Conservation (phyloP, 2,329 filamentous ascomycete species). For the Phyllosticta citrichinensis region DNA sequence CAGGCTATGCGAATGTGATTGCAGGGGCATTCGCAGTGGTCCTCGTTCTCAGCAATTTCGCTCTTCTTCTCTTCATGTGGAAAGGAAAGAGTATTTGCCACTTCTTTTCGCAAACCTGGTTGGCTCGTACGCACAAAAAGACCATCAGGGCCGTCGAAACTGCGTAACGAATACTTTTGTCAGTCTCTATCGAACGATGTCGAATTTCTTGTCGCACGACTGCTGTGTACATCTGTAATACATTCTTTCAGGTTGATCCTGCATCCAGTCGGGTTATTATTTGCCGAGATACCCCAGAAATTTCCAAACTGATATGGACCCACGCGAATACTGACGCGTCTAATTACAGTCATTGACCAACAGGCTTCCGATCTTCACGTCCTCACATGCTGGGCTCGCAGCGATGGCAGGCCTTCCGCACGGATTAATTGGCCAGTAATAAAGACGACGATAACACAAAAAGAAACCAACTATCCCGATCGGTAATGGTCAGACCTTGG, state of each 20-base stretch:
- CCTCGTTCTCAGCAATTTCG: constrained; percentile 24
- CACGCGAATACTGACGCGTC: background rate
- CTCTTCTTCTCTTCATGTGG: constrained; percentile 24
- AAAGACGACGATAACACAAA: background rate
- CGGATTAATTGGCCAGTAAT: background rate
- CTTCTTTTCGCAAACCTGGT: constrained; percentile 21
- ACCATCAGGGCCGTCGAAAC: constrained; percentile 18
- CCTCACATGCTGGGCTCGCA: no score
- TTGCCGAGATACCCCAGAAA: background rate
- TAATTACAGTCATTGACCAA: background rate
- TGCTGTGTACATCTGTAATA: background rate
- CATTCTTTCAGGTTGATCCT: background rate
- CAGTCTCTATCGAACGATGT: background rate
- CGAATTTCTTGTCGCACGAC: background rate
- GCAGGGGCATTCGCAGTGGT: constrained; percentile 21
- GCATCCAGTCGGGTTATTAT: background rate
- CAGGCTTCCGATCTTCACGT: no score
- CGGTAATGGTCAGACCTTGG: background rate
- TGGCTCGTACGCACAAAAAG: constrained; percentile 22
- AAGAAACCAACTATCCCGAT: background rate
- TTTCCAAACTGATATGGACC: background rate
- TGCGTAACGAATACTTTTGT: constrained; percentile 11
- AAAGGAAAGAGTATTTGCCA: constrained; percentile 25
- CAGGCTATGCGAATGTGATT: background rate
- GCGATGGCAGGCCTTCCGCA: no score